Percentiles rank a stretch among this genome's conserved stretches.
Evolutionary conservation across 768 basidiomycete genomes (phyloP).

Genomic region (Mycena galopus): DNA sequence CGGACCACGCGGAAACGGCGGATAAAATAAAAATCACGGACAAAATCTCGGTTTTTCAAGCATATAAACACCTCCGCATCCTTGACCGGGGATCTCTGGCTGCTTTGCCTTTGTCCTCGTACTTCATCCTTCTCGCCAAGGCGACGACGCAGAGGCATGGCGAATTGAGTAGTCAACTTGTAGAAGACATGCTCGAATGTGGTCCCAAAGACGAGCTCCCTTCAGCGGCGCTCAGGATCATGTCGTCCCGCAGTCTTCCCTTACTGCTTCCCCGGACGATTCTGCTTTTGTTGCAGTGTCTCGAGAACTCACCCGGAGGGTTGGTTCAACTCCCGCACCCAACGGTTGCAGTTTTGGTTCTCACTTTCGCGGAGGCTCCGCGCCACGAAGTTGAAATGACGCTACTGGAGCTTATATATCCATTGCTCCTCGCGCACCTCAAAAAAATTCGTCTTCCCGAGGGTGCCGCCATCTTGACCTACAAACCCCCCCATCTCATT

Average conservation of each 20-base stretch:
- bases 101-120: slow-evolving; percentile 18
- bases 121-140: slow-evolving; percentile 24
- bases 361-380: slow-evolving; percentile 35
- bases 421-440: slow-evolving; percentile 47
- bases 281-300: slow-evolving; percentile 34
- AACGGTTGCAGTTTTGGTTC: slow-evolving; percentile 30
- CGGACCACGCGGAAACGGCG: slow-evolving; percentile 6
- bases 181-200: slow-evolving; percentile 41
- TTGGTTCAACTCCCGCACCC: slow-evolving; percentile 20
- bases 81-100: slow-evolving; percentile 25
- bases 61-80: slow-evolving; percentile 31
- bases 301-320: slow-evolving; percentile 24
- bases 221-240: slow-evolving; percentile 22
- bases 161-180: slow-evolving; percentile 37
- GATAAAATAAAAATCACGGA: slow-evolving; percentile 13
- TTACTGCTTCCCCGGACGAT: slow-evolving; percentile 28
- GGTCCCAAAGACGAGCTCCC: slow-evolving; percentile 12
- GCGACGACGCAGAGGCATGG: slow-evolving; percentile 32
- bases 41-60: slow-evolving; percentile 8
- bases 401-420: slow-evolving; percentile 44
- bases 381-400: slow-evolving; percentile 37
- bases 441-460: slow-evolving; percentile 40
- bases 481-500: slow-evolving; percentile 53
- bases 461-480: slow-evolving; percentile 47
- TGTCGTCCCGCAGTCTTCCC: slow-evolving; percentile 30